phyloP scores from a whole-genome alignment of 169 alveolate species.

The Amoebophrya sp. region DNA sequence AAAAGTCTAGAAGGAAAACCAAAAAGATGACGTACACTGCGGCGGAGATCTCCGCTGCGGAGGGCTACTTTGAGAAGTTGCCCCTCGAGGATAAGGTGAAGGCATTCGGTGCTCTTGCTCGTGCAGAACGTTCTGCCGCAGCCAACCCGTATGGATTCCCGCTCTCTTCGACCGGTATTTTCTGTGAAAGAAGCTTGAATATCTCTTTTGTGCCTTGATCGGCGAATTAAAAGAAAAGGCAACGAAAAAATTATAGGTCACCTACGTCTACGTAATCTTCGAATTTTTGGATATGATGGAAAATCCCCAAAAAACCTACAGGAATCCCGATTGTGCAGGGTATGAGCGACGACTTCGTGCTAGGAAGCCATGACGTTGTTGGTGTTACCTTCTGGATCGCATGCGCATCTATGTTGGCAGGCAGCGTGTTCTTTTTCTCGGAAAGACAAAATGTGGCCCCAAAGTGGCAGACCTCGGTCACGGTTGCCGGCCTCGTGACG shows the following conservation, averaged over 20 bases:
- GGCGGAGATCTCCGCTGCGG: conserved; percentile 1
- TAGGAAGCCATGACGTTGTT: background rate
- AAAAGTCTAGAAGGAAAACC: too few species aligned
- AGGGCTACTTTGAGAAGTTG: background rate
- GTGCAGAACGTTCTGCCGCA: conserved; percentile 10
- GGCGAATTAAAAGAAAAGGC: too few species aligned
- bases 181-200: background rate
- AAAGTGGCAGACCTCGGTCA: conserved; percentile 14
- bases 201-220: too few species aligned
- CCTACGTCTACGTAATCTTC: background rate
- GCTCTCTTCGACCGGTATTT: background rate
- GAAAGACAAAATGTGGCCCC: background rate
- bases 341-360: background rate
- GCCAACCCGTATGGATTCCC: conserved; percentile 18
- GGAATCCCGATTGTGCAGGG: conserved; percentile 12
- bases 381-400: conserved; percentile 12
- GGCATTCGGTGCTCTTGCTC: background rate
- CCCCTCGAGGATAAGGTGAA: background rate
- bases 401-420: conserved; percentile 10
- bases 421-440: conserved; percentile 12
- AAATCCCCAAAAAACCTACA: too few species aligned
- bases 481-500: background rate
- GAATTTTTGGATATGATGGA: too few species aligned
- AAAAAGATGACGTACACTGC: background rate
- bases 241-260: background rate